These are phyloP conservation scores for Glomus cerebriforme DNA, from an alignment of 192 early-diverging fungal genomes.

Conservation along the genomic window DNA sequence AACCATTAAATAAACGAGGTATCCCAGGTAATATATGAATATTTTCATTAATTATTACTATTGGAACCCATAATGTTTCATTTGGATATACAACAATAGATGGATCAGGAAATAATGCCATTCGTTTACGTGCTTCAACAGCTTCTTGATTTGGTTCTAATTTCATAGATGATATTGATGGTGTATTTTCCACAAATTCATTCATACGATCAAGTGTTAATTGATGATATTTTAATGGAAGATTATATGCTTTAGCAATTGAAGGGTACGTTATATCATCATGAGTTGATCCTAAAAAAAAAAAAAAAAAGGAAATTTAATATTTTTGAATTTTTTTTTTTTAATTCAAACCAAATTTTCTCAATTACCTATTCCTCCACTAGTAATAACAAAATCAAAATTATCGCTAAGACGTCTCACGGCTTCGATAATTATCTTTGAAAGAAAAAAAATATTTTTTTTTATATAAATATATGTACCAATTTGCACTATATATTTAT, in stretches of 20 bases:
- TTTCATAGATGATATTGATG: background rate
- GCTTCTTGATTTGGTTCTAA: background rate
- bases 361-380: slow-evolving; percentile 66
- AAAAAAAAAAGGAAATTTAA: background rate
- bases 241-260: slow-evolving; percentile 59
- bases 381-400: slow-evolving; percentile 68
- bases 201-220: slow-evolving; percentile 61
- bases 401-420: slow-evolving; percentile 48
- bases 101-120: slow-evolving; percentile 64
- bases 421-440: slow-evolving; percentile 44
- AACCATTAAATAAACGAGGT: slow-evolving; percentile 61
- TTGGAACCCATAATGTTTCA: slow-evolving; percentile 68
- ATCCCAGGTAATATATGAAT: slow-evolving; percentile 72
- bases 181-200: slow-evolving; percentile 20
- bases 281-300: slow-evolving; percentile 53
- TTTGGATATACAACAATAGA: slow-evolving; percentile 46
- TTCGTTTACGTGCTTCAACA: slow-evolving; percentile 53
- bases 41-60: slow-evolving; percentile 65
- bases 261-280: slow-evolving; percentile 71
- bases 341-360: no score
- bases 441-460: slow-evolving; percentile 38
- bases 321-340: background rate
- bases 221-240: slow-evolving; percentile 52
- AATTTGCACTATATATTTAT: no score
- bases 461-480: background rate